Percentiles rank a stretch among this genome's conserved stretches.
Evolutionary conservation across 345 rosid genomes (phyloP).

Genomic region (Moricandia arvensis): DNA sequence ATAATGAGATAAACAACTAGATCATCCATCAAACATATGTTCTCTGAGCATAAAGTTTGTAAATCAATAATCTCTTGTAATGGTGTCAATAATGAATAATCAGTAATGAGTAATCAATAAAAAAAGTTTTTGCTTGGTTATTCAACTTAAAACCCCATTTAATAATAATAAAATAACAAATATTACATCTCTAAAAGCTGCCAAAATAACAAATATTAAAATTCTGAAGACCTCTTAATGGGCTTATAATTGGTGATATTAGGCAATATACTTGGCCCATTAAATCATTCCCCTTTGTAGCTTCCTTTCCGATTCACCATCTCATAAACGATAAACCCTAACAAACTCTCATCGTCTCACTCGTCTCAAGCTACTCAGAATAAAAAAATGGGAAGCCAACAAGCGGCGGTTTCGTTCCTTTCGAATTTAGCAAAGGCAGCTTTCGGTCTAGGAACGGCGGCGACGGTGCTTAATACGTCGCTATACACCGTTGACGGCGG

Average conservation of each 20-base stretch:
- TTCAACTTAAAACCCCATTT: too few relatives aligned
- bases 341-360: background rate
- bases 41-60: too few relatives aligned
- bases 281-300: background rate
- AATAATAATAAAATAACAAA: too few relatives aligned
- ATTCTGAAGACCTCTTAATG: background rate
- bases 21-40: too few relatives aligned
- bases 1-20: too few relatives aligned
- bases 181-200: too few relatives aligned
- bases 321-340: constrained; percentile 44
- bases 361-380: background rate
- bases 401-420: constrained; percentile 75
- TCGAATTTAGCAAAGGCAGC: constrained; percentile 70
- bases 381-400: constrained; percentile 69
- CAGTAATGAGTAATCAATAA: too few relatives aligned
- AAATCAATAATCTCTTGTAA: too few relatives aligned
- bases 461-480: constrained; percentile 57
- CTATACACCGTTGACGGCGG: constrained; percentile 98
- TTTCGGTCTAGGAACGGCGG: constrained; percentile 77
- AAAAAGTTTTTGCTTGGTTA: too few relatives aligned
- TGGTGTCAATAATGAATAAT: too few relatives aligned
- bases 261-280: background rate
- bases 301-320: constrained; percentile 4
- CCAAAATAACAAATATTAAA: too few relatives aligned
- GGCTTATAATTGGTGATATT: background rate